These are phyloP conservation scores for Pythium coloratum DNA, from an alignment of 352 stramenopile species.

Conservation along the genomic window DNA sequence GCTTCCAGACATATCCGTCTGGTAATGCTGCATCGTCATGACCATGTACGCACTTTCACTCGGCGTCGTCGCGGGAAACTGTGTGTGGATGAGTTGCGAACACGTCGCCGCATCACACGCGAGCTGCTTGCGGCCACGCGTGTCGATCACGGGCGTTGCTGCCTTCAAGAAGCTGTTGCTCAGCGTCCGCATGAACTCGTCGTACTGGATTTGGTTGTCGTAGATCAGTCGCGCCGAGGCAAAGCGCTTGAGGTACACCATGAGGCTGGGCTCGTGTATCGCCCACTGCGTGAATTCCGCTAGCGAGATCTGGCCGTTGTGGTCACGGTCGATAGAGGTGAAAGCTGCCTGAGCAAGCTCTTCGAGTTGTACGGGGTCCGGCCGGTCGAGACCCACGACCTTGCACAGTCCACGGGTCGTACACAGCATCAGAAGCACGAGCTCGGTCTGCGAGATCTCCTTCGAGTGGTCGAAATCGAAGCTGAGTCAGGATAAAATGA, in stretches of 20 bases:
- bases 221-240: conserved; percentile 63
- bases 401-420: conserved; percentile 74
- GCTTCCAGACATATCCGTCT: not conserved
- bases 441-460: conserved; percentile 61
- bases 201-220: conserved; percentile 67
- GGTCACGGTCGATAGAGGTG: conserved; percentile 51
- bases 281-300: conserved; percentile 62
- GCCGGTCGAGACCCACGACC: conserved; percentile 55
- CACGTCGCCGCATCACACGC: conserved; percentile 42
- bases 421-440: conserved; percentile 74
- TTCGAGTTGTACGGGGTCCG: conserved; percentile 52
- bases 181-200: conserved; percentile 54
- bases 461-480: conserved; percentile 82
- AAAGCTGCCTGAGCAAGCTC: conserved; percentile 52
- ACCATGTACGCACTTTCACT: conserved; percentile 50
- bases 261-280: conserved; percentile 43
- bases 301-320: conserved; percentile 59
- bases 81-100: conserved; percentile 40
- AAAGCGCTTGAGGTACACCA: conserved; percentile 63
- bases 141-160: conserved; percentile 12
- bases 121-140: conserved; percentile 31
- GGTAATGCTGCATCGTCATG: conserved; percentile 42
- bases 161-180: conserved; percentile 52
- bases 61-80: conserved; percentile 33
- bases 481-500: conserved; percentile 12